These are phyloP conservation scores for Vaccinium corymbosum DNA, from an alignment of 148 eudicot genomes.

Conservation along the genomic window DNA sequence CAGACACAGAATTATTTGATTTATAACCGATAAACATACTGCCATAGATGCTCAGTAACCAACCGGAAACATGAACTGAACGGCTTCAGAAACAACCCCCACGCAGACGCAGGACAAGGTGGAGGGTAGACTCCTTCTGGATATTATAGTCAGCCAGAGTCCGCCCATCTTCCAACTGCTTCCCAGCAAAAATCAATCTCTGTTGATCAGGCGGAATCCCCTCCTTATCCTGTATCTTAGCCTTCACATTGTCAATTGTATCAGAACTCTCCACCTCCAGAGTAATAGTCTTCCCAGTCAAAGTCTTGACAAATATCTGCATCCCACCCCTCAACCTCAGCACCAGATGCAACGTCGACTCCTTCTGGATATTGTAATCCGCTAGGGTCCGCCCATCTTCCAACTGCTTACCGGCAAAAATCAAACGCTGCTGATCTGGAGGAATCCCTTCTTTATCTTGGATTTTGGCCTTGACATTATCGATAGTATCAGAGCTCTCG, in stretches of 20 bases:
- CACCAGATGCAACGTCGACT: not conserved
- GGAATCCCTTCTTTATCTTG: not conserved
- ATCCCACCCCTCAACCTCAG: slow-evolving; percentile 2
- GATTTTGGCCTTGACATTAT: not conserved
- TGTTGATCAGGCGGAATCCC: not conserved
- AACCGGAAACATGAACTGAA: not conserved
- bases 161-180: not conserved
- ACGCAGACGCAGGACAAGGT: not conserved
- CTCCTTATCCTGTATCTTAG: not conserved
- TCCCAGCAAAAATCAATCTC: not conserved
- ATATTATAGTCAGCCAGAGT: not conserved
- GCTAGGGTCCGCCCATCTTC: not conserved
- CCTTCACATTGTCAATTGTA: not conserved
- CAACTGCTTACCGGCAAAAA: not conserved
- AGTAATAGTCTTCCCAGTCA: not conserved
- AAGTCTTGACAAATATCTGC: not conserved
- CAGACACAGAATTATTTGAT: no score
- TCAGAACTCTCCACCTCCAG: not conserved
- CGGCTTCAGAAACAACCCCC: not conserved
- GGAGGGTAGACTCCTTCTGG: slow-evolving; percentile 1
- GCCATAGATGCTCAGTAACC: no score
- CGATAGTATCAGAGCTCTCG: not conserved
- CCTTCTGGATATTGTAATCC: not conserved
- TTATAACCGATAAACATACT: no score
- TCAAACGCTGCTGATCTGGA: not conserved